Percentiles rank a stretch among this genome's conserved stretches.
Evolutionary conservation across 129 eudicot genomes (phyloP).

Genomic region (Centrapalus pauciflorus): DNA sequence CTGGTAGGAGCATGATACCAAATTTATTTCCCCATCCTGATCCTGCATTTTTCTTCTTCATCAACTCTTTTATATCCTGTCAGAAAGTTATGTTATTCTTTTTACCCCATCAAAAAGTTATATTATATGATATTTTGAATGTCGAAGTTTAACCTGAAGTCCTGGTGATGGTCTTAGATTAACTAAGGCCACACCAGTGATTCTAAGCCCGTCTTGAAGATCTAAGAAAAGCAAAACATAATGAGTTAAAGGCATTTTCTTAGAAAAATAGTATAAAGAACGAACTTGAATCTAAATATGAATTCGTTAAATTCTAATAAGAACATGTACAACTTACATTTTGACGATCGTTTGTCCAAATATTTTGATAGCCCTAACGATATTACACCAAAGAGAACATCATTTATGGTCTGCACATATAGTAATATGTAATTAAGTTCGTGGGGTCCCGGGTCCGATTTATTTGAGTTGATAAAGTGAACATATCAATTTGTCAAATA

Average conservation of each 20-base stretch:
- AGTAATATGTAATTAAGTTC: neutral
- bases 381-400: conserved; percentile 72
- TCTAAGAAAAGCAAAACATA: conserved; percentile 22
- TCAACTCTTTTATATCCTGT: conserved; percentile 58
- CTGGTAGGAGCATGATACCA: conserved; percentile 59
- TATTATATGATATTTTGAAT: neutral
- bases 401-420: conserved; percentile 79
- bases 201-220: conserved; percentile 46
- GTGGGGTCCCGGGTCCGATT: too few relatives aligned
- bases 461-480: too few relatives aligned
- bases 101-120: conserved; percentile 37
- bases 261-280: too few relatives aligned
- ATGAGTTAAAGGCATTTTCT: neutral
- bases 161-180: conserved; percentile 64
- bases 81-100: conserved; percentile 8
- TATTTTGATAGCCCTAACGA: conserved; percentile 75
- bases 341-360: conserved; percentile 47
- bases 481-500: too few relatives aligned
- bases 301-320: neutral
- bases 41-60: conserved; percentile 31
- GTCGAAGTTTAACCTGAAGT: conserved; percentile 45
- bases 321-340: conserved; percentile 27
- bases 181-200: conserved; percentile 75
- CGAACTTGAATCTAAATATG: neutral
- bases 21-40: conserved; percentile 74